Base-by-base conservation (phyloP, 495 filamentous ascomycete species). In the Lepidopterella palustris region DNA sequence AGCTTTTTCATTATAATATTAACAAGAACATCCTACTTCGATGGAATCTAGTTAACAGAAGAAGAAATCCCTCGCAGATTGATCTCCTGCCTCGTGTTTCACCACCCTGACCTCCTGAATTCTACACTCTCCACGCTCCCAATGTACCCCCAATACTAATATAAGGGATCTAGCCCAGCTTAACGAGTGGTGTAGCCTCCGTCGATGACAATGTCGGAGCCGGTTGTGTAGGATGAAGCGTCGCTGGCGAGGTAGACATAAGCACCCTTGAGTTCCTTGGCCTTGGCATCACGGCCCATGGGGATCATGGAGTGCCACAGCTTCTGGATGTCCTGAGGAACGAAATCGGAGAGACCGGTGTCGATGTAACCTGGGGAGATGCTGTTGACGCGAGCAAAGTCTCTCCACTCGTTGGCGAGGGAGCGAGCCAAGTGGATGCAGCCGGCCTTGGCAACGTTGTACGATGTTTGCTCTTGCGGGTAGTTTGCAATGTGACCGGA, bases 161-260 rank as follows among this genome's bases (percentile, higher is more conserved):
- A n/a, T n/a, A n/a, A n/a, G 2, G 13, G 20, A 15, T 6, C 20
- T 20, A 42, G 39, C 39, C 8, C 8, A n/a, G n/a, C 20, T 20
- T 50, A 50, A 27, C 47, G 47, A 15, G 47, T 50, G 15, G 47
- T 50, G 20, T 50, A 50, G 15, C 47, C 47, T 25, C 47, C 47
- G 24, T 50, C 47, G 26, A 50, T 50, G 24, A 50, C 25, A 15
- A 50, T 50, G 47, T 50, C 47, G 47, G 47, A 25, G 24, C 47
- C 92, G 1, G 90, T 97, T 18, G 85, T 96, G 73, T 92, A 96
- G 40, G 85, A 84, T 4, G 84, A 79, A 2, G 90, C 90, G 73
- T 95, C 90, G 15, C 84, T 88, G 3, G 89, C 90, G 57, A 96
- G 73, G 69, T 92, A 95, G n/a, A 95, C 74, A 67, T 87, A 96